These are phyloP conservation scores for Clarkia xantiana DNA, from an alignment of 345 rosid genomes.

Conservation along the genomic window DNA sequence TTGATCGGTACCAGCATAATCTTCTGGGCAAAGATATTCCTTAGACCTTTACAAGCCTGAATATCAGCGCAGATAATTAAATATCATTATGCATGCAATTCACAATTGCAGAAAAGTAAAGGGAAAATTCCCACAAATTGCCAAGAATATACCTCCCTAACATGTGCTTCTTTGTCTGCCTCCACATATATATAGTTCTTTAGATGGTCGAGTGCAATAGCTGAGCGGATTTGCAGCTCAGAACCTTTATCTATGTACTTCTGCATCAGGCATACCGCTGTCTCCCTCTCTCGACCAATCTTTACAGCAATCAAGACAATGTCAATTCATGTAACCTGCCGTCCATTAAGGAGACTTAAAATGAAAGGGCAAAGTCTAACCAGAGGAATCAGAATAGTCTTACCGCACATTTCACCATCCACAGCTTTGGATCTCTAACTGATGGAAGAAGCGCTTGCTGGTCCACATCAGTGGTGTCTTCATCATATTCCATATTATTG, in stretches of 20 bases:
- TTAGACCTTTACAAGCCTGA: conserved; percentile 88
- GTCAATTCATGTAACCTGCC: too few species aligned
- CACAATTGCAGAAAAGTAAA: background rate
- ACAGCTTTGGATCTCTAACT: conserved; percentile 76
- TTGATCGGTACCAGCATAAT: conserved; percentile 82
- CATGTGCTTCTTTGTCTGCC: conserved; percentile 95
- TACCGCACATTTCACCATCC: conserved; percentile 70
- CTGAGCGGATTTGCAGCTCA: conserved; percentile 81
- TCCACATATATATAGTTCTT: conserved; percentile 75
- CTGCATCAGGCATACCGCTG: conserved; percentile 88
- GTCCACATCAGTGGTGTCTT: conserved; percentile 94
- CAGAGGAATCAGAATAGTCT: conserved; percentile 3
- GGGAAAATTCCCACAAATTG: background rate
- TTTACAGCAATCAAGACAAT: conserved; percentile 4
- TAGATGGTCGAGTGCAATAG: conserved; percentile 83
- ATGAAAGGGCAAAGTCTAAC: background rate
- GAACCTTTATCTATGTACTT: conserved; percentile 73
- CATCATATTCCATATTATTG: conserved; percentile 70
- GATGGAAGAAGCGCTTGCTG: conserved; percentile 97
- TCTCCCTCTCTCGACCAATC: conserved; percentile 93
- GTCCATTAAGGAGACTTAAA: background rate
- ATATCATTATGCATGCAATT: background rate
- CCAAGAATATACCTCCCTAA: conserved; percentile 54
- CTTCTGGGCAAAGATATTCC: conserved; percentile 57
- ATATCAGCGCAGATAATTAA: too few species aligned